Conservation (phyloP, 441 rosid species). For the Flueggea neowawraea region DNA sequence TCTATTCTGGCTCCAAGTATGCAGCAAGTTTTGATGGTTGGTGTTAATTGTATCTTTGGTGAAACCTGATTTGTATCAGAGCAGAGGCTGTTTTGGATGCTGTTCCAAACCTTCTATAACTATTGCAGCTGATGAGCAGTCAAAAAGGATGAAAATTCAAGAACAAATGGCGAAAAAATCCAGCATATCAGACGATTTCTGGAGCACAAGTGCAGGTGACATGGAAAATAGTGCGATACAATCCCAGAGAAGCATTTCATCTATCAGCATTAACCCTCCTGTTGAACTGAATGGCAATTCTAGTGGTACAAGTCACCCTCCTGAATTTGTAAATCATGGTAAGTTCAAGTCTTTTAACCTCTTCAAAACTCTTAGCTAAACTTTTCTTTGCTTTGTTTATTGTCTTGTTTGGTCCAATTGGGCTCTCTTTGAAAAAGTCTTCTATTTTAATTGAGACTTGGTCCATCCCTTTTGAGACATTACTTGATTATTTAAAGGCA, state of each 20-base stretch:
- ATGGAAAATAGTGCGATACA: constrained; percentile 44
- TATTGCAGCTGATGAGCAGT: constrained; percentile 43
- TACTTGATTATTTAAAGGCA: not conserved
- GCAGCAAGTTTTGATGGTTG: constrained; percentile 12
- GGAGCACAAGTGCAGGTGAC: constrained; percentile 52
- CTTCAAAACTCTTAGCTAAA: not conserved
- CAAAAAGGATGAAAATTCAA: constrained; percentile 45
- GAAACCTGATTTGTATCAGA: constrained; percentile 63
- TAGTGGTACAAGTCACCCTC: constrained; percentile 48
- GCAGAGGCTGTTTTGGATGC: constrained; percentile 91
- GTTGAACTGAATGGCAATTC: constrained; percentile 26
- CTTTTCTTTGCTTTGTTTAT: not conserved
- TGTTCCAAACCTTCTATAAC: constrained; percentile 38
- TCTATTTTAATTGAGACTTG: not conserved
- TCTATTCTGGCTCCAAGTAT: not conserved
- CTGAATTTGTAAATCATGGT: constrained; percentile 79
- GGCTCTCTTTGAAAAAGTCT: not conserved
- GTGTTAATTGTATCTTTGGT: constrained; percentile 31
- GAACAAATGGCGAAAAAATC: constrained; percentile 32
- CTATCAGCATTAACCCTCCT: constrained; percentile 37
- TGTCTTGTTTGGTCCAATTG: not conserved
- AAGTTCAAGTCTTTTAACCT: constrained; percentile 26
- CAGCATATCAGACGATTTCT: constrained; percentile 42
- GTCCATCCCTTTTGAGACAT: not conserved
- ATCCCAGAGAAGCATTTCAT: constrained; percentile 63